Conservation (phyloP, 495 filamentous ascomycete species). For the Penicillium coffeae region DNA sequence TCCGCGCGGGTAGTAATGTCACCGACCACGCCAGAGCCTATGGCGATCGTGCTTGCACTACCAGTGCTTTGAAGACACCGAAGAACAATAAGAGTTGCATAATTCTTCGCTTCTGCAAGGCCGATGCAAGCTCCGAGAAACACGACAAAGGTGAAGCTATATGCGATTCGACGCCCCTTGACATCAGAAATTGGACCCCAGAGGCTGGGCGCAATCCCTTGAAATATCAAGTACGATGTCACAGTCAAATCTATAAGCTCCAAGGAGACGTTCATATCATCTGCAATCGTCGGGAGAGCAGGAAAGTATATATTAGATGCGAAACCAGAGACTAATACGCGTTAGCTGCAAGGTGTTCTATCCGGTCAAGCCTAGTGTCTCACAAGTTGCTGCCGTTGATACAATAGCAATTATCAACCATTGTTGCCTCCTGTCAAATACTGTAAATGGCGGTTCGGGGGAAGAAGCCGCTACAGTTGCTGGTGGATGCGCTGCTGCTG, state of each 20-base stretch:
- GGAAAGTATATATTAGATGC: conserved; percentile 56
- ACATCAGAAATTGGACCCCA: conserved; percentile 51
- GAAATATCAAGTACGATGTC: conserved; percentile 51
- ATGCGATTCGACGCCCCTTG: conserved; percentile 44
- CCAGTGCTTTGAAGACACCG: conserved; percentile 50
- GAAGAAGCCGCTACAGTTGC: neutral
- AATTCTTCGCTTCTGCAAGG: conserved; percentile 42
- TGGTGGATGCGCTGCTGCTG: neutral
- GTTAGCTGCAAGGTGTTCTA: conserved; percentile 2
- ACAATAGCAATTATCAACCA: conserved; percentile 43
- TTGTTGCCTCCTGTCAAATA: conserved; percentile 40
- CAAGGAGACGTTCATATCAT: conserved; percentile 38
- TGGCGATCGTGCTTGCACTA: conserved; percentile 50
- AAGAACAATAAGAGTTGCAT: conserved; percentile 43
- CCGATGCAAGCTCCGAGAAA: conserved; percentile 48
- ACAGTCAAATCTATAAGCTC: conserved; percentile 48
- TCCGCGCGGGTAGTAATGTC: conserved; percentile 52
- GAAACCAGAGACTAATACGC: conserved; percentile 43
- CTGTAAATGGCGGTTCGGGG: conserved; percentile 8
- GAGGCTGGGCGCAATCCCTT: conserved; percentile 48
- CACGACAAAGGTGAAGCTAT: conserved; percentile 43
- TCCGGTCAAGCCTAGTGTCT: neutral
- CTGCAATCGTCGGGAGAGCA: conserved; percentile 41
- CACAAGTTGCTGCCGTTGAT: conserved; percentile 46
- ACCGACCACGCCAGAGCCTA: conserved; percentile 54